Conservation (phyloP, 1,284 basidiomycete species). For the Neolentinus lepideus region DNA sequence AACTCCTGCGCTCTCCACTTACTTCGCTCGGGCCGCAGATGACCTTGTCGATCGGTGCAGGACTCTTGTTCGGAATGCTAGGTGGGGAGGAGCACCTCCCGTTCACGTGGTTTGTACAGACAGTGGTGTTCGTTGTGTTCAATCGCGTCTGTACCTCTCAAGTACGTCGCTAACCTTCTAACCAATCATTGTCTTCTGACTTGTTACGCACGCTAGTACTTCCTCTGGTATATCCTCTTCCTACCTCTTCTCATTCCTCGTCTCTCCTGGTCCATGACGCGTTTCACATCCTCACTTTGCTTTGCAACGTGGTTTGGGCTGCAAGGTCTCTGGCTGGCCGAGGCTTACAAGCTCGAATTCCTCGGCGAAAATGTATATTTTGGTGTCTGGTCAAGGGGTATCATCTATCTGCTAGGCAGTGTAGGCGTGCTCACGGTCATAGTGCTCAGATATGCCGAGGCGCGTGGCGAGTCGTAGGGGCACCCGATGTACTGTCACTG, state of each 20-base stretch:
- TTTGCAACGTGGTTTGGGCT: conserved; percentile 66
- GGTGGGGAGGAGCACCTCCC: conserved; percentile 45
- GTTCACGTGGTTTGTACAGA: conserved; percentile 90
- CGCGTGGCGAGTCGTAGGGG: not conserved
- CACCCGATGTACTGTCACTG: too few relatives aligned
- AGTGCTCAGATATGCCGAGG: not conserved
- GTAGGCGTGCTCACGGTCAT: conserved; percentile 53
- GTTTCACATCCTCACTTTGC: conserved; percentile 32
- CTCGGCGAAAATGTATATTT: conserved; percentile 68
- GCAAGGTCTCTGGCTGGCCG: conserved; percentile 81
- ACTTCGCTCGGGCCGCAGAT: conserved; percentile 75
- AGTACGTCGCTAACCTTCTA: conserved; percentile 31
- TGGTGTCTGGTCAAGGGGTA: conserved; percentile 71
- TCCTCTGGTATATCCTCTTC: conserved; percentile 94
- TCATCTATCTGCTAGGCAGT: conserved; percentile 70
- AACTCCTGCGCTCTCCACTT: conserved; percentile 52
- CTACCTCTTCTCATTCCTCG: conserved; percentile 77
- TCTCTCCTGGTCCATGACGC: conserved; percentile 38
- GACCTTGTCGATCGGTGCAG: conserved; percentile 55
- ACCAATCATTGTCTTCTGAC: not conserved
- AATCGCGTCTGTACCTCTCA: conserved; percentile 99
- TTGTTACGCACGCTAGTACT: conserved; percentile 67
- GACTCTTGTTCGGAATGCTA: conserved; percentile 51
- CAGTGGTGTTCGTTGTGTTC: conserved; percentile 85
- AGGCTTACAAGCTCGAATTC: conserved; percentile 89